Evolutionary conservation across 2,329 filamentous ascomycete genomes (phyloP), one percentile per base, ranked within the genome.

Genomic region (Arthrobotrys sphaeroides): DNA sequence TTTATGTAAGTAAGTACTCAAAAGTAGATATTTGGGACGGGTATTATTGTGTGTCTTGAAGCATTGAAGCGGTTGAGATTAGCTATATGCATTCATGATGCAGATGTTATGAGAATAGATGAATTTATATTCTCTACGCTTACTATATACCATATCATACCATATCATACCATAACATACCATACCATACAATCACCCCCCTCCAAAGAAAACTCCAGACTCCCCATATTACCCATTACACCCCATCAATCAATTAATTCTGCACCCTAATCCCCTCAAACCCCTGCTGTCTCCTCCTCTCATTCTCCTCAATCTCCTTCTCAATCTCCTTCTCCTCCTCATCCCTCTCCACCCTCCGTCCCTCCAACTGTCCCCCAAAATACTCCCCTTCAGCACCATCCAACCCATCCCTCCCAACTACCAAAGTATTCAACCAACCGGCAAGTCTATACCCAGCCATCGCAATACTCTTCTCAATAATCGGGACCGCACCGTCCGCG

Each of bases 401-500:
- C 47, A 78, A 49, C 33, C 78, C 79, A 12, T 78, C 77, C 55
- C 55, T 75, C 13, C 80, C 80, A 1, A 70, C 60, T 60, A 80
- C 87, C 79, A 91, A 88, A 78, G 85, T 82, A 80, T 91, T 89
- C 75, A 91, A 82, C 88, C 88, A 91, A 18, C 86, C 86, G 1
- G 88, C 90, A 81, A 92, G 84, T 55, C 90, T 86, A 81, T 88
- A 90, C 9, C 90, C 90, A 2, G 88, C 90, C 77, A 87, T 87
- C 5, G 90, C 90, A 75, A 93, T 84, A 80, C 90, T 88, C 73
- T 87, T 80, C 81, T 92, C 88, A 49, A 92, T 84, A 69, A 89
- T 86, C 18, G 86, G 87, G n/a, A 86, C 87, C 1, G 89, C 89
- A 31, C 84, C 85, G 31, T 88, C 84, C 79, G 88, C 91, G 81